phyloP scores from a whole-genome alignment of 371 early-diverging fungal species.

The Mucor racemosus region DNA sequence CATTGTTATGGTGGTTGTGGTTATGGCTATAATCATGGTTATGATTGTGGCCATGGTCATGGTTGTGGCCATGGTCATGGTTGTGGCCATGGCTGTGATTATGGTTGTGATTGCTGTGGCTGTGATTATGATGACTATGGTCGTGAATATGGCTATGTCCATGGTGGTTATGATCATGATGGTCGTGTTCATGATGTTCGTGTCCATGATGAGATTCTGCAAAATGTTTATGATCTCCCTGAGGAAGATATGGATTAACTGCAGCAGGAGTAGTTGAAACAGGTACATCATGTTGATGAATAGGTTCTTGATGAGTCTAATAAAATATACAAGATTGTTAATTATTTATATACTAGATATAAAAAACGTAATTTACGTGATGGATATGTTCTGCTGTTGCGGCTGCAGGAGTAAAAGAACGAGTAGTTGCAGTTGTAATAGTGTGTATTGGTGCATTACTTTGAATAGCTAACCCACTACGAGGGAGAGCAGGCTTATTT shows the following conservation, averaged over 20 bases:
- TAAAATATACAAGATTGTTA: not conserved
- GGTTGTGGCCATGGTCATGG: conserved; percentile 20
- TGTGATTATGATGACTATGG: conserved; percentile 6
- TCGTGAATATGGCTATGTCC: conserved; percentile 13
- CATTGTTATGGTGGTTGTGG: conserved; percentile 16
- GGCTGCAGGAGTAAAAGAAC: not conserved
- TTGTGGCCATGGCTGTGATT: conserved; percentile 15
- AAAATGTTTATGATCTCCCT: not conserved
- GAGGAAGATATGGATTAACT: not conserved
- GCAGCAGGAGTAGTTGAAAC: not conserved
- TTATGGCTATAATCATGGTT: conserved; percentile 20
- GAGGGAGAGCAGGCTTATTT: conserved; percentile 9
- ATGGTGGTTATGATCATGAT: conserved; percentile 23
- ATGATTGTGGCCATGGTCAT: conserved; percentile 30
- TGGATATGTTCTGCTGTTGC: not conserved
- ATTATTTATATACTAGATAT: not conserved
- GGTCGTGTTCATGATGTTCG: conserved; percentile 16
- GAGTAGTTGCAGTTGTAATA: not conserved
- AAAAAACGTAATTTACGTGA: not conserved
- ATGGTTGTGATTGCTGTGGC: conserved; percentile 15
- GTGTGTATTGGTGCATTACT: conserved; percentile 20
- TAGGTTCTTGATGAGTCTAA: not conserved
- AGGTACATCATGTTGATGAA: not conserved
- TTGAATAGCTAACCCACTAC: conserved; percentile 25
- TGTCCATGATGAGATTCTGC: conserved; percentile 2